phyloP scores from a whole-genome alignment of 352 stramenopile genomes.

The Albugo candida region DNA sequence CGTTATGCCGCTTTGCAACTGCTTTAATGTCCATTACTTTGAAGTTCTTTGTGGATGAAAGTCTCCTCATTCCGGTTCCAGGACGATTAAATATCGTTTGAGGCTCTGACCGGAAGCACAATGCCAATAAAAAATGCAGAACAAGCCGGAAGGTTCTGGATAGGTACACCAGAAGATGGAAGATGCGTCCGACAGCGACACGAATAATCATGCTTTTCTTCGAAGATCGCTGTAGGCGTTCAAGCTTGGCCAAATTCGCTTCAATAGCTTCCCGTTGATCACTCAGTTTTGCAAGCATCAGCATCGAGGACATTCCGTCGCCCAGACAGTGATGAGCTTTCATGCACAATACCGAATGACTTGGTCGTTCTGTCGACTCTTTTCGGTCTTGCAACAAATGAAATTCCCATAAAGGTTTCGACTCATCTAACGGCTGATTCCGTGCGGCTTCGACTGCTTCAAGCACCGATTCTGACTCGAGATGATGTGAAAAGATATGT shows the following conservation, averaged over 20 bases:
- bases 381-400: constrained; percentile 30
- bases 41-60: constrained; percentile 57
- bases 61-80: constrained; percentile 31
- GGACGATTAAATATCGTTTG: constrained; percentile 42
- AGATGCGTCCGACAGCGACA: no score
- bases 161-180: no score
- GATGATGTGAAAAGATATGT: constrained; percentile 35
- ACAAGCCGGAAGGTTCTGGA: constrained; percentile 1
- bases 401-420: constrained; percentile 58
- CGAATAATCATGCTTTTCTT: no score
- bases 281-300: constrained; percentile 41
- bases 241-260: no score
- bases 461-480: constrained; percentile 35
- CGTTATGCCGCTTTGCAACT: constrained; percentile 37
- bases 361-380: constrained; percentile 15
- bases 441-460: constrained; percentile 46
- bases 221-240: no score
- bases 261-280: constrained; percentile 24
- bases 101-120: constrained; percentile 33
- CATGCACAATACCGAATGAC: constrained; percentile 16
- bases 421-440: constrained; percentile 42
- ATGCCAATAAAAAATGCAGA: constrained; percentile 19
- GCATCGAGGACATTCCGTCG: constrained; percentile 42
- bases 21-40: constrained; percentile 50
- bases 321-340: constrained; percentile 65